phyloP scores from a whole-genome alignment of 495 filamentous ascomycete species.

The Penicillium maclennaniae region DNA sequence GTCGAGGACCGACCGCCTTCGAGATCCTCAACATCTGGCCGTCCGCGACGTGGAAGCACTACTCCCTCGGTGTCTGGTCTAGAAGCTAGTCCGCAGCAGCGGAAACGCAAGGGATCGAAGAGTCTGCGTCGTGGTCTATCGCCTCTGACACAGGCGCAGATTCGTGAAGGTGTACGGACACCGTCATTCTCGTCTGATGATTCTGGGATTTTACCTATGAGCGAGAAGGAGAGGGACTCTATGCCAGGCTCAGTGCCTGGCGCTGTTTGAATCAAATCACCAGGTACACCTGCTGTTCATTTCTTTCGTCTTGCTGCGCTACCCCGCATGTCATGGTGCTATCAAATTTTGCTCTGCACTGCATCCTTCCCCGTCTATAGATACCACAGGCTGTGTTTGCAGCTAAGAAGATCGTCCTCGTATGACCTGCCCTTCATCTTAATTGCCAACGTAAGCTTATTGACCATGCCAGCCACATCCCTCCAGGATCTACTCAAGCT shows the following conservation, averaged over 20 bases:
- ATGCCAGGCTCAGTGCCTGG: constrained; percentile 16
- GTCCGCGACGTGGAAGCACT: constrained; percentile 36
- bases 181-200: constrained; percentile 41
- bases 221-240: constrained; percentile 24
- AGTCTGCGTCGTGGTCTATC: constrained; percentile 36
- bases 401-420: background rate
- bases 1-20: constrained; percentile 38
- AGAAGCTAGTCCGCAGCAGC: constrained; percentile 30
- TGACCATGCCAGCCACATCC: too few relatives aligned
- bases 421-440: background rate
- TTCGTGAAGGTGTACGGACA: constrained; percentile 37
- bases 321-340: background rate
- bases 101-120: constrained; percentile 36
- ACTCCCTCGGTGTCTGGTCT: constrained; percentile 26
- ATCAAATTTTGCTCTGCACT: background rate
- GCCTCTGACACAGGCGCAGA: constrained; percentile 43
- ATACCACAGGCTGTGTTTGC: background rate
- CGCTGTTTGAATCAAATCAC: constrained; percentile 8
- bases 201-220: constrained; percentile 23
- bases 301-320: background rate
- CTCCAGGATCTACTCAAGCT: background rate
- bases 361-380: background rate
- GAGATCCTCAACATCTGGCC: constrained; percentile 30
- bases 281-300: background rate
- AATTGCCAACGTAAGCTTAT: background rate